phyloP scores from a whole-genome alignment of 305 asterid species.

The Fraxinus sp. region DNA sequence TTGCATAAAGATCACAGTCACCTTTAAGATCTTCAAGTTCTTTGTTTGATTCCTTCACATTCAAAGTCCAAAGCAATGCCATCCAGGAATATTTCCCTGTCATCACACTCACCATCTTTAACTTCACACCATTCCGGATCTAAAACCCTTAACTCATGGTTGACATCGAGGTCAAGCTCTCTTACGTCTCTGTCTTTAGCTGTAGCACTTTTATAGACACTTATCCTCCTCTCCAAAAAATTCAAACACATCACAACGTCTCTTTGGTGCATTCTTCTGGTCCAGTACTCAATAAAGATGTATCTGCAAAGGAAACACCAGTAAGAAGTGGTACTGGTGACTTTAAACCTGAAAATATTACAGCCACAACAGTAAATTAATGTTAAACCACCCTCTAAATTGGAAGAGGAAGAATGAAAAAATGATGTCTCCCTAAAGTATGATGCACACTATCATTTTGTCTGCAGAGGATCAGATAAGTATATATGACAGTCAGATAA shows the following conservation, averaged over 20 bases:
- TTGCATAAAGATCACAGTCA: conserved; percentile 29
- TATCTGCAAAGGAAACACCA: conserved; percentile 19
- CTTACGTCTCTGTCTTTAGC: neutral
- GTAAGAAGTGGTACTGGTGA: neutral
- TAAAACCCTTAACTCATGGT: conserved; percentile 14
- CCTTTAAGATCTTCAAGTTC: conserved; percentile 23
- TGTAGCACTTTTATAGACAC: neutral
- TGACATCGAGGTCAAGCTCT: conserved; percentile 8
- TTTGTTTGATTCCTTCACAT: conserved; percentile 17
- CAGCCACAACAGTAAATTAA: conserved; percentile 13
- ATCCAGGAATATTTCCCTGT: conserved; percentile 10
- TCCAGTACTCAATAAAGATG: conserved; percentile 12
- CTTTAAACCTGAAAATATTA: conserved; percentile 15
- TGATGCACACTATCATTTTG: conserved; percentile 16
- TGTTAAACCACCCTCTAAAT: conserved; percentile 12
- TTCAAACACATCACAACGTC: conserved; percentile 10
- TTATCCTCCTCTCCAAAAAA: conserved; percentile 24
- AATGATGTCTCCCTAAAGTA: conserved; percentile 23
- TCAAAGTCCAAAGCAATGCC: conserved; percentile 24
- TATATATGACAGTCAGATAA: conserved; percentile 18
- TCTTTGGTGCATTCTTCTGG: conserved; percentile 22
- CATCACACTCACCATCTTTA: conserved; percentile 22
- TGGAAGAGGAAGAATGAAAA: conserved; percentile 12
- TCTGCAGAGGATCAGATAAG: conserved; percentile 21
- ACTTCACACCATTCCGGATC: conserved; percentile 31